These are phyloP conservation scores for Podospora australis DNA, from an alignment of 495 filamentous ascomycete species.

Conservation along the genomic window DNA sequence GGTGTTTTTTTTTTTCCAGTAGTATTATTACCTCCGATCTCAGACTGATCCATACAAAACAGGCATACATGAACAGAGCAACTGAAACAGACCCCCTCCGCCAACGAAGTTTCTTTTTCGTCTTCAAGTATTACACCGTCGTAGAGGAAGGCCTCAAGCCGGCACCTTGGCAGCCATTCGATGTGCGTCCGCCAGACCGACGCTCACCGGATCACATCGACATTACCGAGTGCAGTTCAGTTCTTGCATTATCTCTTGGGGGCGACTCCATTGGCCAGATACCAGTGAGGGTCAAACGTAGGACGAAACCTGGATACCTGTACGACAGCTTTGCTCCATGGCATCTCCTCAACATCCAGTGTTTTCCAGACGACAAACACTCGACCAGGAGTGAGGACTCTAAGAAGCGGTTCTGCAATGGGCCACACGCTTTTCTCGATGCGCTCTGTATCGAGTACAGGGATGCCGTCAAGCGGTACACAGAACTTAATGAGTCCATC, in stretches of 20 bases:
- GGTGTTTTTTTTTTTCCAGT: too few relatives aligned
- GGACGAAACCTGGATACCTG: slow-evolving; percentile 27
- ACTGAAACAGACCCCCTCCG: slow-evolving; percentile 30
- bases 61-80: slow-evolving; percentile 33
- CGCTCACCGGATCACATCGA: slow-evolving; percentile 39
- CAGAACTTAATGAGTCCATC: slow-evolving; percentile 39
- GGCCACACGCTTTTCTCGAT: slow-evolving; percentile 47
- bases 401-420: slow-evolving; percentile 42
- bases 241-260: slow-evolving; percentile 42
- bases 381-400: slow-evolving; percentile 42
- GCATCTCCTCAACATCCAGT: slow-evolving; percentile 48
- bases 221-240: slow-evolving; percentile 42
- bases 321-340: slow-evolving; percentile 46
- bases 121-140: slow-evolving; percentile 50
- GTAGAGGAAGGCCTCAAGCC: slow-evolving; percentile 36
- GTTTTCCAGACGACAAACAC: slow-evolving; percentile 46
- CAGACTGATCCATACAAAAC: background rate
- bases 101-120: slow-evolving; percentile 46
- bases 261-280: slow-evolving; percentile 32
- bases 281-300: slow-evolving; percentile 29
- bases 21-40: background rate
- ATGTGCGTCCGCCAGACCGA: slow-evolving; percentile 31
- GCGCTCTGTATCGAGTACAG: slow-evolving; percentile 44
- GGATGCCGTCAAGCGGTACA: slow-evolving; percentile 46
- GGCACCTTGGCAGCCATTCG: slow-evolving; percentile 44